phyloP scores from a whole-genome alignment of 208 protist genomes.

The Leishmania gerbilli region DNA sequence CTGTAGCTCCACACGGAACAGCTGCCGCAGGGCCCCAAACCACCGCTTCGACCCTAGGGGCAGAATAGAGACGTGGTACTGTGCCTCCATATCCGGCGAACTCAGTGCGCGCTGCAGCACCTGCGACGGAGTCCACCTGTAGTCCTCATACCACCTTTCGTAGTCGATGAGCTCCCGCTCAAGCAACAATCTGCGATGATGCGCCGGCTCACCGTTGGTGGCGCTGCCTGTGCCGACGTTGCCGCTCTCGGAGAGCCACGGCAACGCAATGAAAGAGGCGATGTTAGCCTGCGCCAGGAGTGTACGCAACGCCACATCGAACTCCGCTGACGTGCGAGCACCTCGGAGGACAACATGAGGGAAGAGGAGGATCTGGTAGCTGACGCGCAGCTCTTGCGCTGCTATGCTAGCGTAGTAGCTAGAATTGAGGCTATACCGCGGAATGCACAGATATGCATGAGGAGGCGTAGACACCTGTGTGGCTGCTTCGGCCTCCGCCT shows the following conservation, averaged over 20 bases:
- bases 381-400: neutral
- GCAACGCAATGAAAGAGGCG: conserved; percentile 19
- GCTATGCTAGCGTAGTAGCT: conserved; percentile 1
- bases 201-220: neutral
- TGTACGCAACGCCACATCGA: conserved; percentile 11
- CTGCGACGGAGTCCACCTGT: conserved; percentile 8
- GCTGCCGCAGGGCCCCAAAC: conserved; percentile 9
- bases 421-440: neutral
- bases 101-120: conserved; percentile 15
- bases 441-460: conserved; percentile 20
- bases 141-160: conserved; percentile 17
- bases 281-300: conserved; percentile 17
- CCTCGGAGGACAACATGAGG: conserved; percentile 18
- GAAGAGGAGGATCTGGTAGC: conserved; percentile 21
- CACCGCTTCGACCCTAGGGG: conserved; percentile 14
- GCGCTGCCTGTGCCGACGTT: neutral
- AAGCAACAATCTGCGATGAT: neutral
- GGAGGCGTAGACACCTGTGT: neutral
- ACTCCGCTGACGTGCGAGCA: conserved; percentile 1
- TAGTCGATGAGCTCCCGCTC: conserved; percentile 12
- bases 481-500: neutral
- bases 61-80: neutral
- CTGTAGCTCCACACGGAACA: conserved; percentile 21
- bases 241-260: conserved; percentile 1
- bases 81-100: conserved; percentile 1